Base-by-base conservation (phyloP, 148 eudicot genomes). In the Vaccinium darrowii region DNA sequence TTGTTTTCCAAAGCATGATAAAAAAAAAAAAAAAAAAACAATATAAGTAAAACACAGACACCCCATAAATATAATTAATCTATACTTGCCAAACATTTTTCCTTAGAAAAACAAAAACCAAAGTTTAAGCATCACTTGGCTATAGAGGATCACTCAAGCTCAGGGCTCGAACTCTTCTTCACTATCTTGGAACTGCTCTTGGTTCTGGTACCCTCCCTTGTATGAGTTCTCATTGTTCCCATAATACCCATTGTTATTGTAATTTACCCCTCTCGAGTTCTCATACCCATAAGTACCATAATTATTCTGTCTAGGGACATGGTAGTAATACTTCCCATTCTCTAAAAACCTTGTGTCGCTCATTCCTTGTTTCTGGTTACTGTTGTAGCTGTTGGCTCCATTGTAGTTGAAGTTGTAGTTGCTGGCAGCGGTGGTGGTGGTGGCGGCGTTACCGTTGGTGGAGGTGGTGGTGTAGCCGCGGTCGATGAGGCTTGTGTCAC, bases 311-410 rank as follows among this genome's bases (percentile, higher is more conserved):
- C 33, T 58, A 16, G 88, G 76, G 7, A 85, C 16, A 80, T 93
- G 91, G 78, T 91, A 91, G 79, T 36, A 91, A 85, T 93, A 96
- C 89, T 83, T 93, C 13, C 98, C 98, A 72, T 93, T 91, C 58
- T 92, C 98, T 83, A 93, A 6, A 75, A 65, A 65, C 14, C 76
- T 84, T 21, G 86, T 84, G 77, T 79, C 86, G 33, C 86, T 84
- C 80, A 77, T 77, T 43, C 54, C 57, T 23, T 77, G 54, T 23
- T 13, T n/a, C 14, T 81, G 12, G 18, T 75, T 62, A 30, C 12
- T 72, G 36, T 49, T 21, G 15, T 69, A 27, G 43, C 39, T 69
- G 74, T 69, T 69, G 74, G 75, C 73, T 21, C 71, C 75, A 10
- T 81, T 65, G 56, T 23, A 13, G 75, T 63, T 21, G 73, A 43